Percentiles rank a stretch among this genome's conserved stretches.
These are phyloP conservation scores for Curvularia spicifera DNA, from an alignment of 2,329 filamentous ascomycete species.

Conservation along the genomic window DNA sequence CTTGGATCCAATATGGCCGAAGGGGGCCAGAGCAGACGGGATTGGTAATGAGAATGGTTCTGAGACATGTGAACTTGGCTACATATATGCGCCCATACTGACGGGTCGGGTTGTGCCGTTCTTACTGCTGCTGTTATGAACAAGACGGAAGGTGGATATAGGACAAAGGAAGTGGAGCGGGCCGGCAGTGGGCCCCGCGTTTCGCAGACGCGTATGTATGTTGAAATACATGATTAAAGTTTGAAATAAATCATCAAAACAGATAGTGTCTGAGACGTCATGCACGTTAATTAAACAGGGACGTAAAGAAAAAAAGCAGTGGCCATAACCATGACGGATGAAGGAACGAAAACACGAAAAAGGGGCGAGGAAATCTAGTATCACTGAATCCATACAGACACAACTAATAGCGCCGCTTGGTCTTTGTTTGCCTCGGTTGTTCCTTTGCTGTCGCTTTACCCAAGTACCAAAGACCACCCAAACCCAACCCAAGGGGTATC, in stretches of 20 bases:
- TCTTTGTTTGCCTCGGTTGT: slow-evolving; percentile 4
- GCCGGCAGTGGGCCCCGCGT: too few species aligned
- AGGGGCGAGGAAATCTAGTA: slow-evolving; percentile 5
- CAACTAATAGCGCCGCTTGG: neutral
- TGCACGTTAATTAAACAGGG: neutral
- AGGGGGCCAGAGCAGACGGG: too few species aligned
- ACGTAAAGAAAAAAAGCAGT: neutral
- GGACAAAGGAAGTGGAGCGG: too few species aligned
- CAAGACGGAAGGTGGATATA: too few species aligned
- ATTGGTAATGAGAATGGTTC: too few species aligned
- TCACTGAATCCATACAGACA: slow-evolving; percentile 6
- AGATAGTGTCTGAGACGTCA: neutral
- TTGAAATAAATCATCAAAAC: neutral
- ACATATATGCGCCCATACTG: too few species aligned
- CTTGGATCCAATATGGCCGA: too few species aligned
- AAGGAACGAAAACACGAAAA: neutral
- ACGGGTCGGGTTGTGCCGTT: too few species aligned
- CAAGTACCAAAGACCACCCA: slow-evolving; percentile 4
- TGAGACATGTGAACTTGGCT: too few species aligned
- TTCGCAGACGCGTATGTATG: neutral
- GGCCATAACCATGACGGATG: neutral
- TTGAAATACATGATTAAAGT: neutral
- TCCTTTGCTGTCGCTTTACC: neutral
- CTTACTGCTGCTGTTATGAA: too few species aligned
- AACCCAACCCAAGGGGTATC: slow-evolving; percentile 16